Conservation (phyloP, 257 asterid genomes). For the Sherardia arvensis region DNA sequence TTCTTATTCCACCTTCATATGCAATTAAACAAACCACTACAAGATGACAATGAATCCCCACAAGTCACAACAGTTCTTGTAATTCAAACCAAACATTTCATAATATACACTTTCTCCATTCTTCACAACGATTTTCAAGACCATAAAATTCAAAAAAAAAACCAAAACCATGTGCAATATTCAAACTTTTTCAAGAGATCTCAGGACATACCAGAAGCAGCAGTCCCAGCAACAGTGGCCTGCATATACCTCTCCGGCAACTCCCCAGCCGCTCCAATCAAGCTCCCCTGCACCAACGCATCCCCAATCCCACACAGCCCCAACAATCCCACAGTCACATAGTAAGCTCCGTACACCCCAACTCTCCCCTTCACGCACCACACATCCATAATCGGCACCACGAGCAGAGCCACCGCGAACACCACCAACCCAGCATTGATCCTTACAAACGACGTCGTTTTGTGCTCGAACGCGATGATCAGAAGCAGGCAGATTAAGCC, state of each 20-base stretch:
- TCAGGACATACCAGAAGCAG: conserved; percentile 58
- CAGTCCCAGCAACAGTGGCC: conserved; percentile 90
- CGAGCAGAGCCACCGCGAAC: conserved; percentile 46
- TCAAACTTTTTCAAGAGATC: background rate
- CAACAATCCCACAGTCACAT: conserved; percentile 43
- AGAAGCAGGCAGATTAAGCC: conserved; percentile 41
- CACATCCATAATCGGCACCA: conserved; percentile 68
- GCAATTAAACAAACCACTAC: background rate
- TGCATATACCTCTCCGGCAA: conserved; percentile 92
- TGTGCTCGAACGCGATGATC: conserved; percentile 57
- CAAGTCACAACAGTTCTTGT: no score
- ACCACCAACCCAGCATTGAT: conserved; percentile 57
- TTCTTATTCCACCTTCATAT: background rate
- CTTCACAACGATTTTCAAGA: background rate
- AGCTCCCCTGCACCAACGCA: conserved; percentile 85
- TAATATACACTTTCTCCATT: background rate
- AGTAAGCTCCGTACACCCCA: conserved; percentile 60
- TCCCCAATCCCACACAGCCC: conserved; percentile 76
- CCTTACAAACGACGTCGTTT: conserved; percentile 38
- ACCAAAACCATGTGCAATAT: background rate
- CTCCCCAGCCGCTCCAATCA: conserved; percentile 86
- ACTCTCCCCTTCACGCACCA: conserved; percentile 63
- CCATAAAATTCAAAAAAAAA: background rate
- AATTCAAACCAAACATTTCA: no score
- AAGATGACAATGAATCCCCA: no score